These are phyloP conservation scores for Epicoccum nigrum DNA, from an alignment of 2,329 filamentous ascomycete genomes.

Conservation along the genomic window DNA sequence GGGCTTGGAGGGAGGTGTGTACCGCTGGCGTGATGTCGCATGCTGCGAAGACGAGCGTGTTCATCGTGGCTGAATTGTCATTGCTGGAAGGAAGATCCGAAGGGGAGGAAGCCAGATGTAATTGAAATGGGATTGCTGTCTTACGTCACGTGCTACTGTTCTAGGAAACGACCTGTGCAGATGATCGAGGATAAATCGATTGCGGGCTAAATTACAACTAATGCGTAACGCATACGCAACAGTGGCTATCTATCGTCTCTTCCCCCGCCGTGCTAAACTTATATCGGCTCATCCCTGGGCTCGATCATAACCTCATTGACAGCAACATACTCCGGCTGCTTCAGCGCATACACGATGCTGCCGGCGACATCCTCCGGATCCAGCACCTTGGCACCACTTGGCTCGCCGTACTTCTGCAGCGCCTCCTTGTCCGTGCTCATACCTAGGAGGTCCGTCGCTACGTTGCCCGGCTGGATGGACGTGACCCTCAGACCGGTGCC, in stretches of 20 bases:
- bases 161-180: no score
- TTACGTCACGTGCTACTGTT: background rate
- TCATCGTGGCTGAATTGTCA: no score
- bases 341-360: slow-evolving; percentile 75
- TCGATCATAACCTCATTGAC: slow-evolving; percentile 79
- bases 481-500: slow-evolving; percentile 76
- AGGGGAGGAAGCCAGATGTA: no score
- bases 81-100: no score
- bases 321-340: slow-evolving; percentile 75
- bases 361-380: slow-evolving; percentile 74
- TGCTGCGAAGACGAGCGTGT: background rate
- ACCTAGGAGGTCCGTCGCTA: slow-evolving; percentile 71
- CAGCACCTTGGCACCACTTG: slow-evolving; percentile 76
- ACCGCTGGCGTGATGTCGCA: background rate
- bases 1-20: no score
- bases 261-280: background rate
- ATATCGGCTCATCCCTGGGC: slow-evolving; percentile 47
- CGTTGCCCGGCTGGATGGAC: slow-evolving; percentile 77
- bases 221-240: no score
- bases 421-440: slow-evolving; percentile 80
- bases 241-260: background rate
- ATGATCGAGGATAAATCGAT: no score
- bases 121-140: background rate
- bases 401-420: slow-evolving; percentile 78
- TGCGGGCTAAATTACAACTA: no score